Conservation (phyloP, 1,284 basidiomycete species). For the Apiotrichum veenhuisii region DNA sequence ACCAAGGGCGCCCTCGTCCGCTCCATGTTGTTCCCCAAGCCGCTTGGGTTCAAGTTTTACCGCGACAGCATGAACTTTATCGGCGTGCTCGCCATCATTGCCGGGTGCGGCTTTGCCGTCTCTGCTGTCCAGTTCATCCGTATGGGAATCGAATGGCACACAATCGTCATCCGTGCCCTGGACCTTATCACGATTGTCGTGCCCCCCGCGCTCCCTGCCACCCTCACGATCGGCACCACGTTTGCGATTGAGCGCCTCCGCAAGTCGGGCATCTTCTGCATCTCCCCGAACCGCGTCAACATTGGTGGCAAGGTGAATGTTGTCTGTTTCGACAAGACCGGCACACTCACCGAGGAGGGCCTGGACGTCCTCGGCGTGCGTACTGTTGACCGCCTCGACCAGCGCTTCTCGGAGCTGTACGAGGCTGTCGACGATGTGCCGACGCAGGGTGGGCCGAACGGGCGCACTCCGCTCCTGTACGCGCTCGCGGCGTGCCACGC, state of each 20-base stretch:
- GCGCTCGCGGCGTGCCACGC: constrained; percentile 96
- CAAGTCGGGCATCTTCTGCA: constrained; percentile 89
- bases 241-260: constrained; percentile 90
- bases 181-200: constrained; percentile 99
- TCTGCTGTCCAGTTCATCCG: constrained; percentile 88
- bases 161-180: constrained; percentile 85
- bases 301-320: constrained; percentile 96
- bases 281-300: constrained; percentile 93
- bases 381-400: constrained; percentile 65
- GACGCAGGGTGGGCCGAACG: constrained; percentile 55
- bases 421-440: constrained; percentile 84
- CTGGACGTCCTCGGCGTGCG: constrained; percentile 93
- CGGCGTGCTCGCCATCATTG: constrained; percentile 81
- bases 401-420: constrained; percentile 86
- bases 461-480: constrained; percentile 79
- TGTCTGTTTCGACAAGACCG: constrained; percentile 99
- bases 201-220: constrained; percentile 94
- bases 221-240: constrained; percentile 94
- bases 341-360: constrained; percentile 96
- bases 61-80: constrained; percentile 97
- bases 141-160: constrained; percentile 83
- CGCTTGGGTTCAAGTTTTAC: constrained; percentile 96
- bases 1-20: constrained; percentile 95
- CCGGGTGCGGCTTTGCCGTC: constrained; percentile 78
- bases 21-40: constrained; percentile 98